phyloP scores from a whole-genome alignment of 2,329 filamentous ascomycete species.

The Trichoderma polysporum region DNA sequence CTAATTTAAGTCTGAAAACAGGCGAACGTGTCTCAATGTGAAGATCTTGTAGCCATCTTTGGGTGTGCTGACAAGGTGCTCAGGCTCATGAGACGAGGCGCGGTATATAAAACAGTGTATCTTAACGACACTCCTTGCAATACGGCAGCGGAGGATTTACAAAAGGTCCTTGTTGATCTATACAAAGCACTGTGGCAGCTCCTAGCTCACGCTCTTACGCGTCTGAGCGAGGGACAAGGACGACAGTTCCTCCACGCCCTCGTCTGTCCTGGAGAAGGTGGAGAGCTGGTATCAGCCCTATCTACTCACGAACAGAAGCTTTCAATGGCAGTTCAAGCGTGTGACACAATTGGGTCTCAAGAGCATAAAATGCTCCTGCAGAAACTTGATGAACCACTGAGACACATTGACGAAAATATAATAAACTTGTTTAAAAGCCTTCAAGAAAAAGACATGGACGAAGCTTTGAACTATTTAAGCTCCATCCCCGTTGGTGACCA shows the following conservation, averaged over 20 bases:
- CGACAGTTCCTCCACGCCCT: slow-evolving; percentile 1
- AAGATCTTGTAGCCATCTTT: not conserved
- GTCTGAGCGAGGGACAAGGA: not conserved
- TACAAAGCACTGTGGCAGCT: not conserved
- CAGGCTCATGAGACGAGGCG: not conserved
- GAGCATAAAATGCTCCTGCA: not conserved
- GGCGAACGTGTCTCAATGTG: not conserved
- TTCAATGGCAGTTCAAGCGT: not conserved
- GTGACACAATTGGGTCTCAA: not conserved
- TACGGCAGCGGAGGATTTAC: not conserved
- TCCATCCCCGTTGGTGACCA: not conserved
- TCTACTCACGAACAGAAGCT: not conserved
- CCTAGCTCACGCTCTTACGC: not conserved
- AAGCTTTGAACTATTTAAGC: not conserved
- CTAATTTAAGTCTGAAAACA: not conserved
- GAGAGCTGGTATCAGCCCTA: not conserved
- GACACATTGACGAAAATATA: not conserved
- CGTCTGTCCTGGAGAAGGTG: not conserved
- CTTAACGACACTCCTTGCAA: not conserved
- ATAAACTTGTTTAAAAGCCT: not conserved
- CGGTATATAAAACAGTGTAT: not conserved
- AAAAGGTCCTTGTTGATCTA: not conserved
- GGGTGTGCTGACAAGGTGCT: slow-evolving; percentile 1
- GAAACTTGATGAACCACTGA: not conserved
- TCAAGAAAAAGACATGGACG: not conserved